Conservation (phyloP, 768 basidiomycete species). For the Hericium coralloides region DNA sequence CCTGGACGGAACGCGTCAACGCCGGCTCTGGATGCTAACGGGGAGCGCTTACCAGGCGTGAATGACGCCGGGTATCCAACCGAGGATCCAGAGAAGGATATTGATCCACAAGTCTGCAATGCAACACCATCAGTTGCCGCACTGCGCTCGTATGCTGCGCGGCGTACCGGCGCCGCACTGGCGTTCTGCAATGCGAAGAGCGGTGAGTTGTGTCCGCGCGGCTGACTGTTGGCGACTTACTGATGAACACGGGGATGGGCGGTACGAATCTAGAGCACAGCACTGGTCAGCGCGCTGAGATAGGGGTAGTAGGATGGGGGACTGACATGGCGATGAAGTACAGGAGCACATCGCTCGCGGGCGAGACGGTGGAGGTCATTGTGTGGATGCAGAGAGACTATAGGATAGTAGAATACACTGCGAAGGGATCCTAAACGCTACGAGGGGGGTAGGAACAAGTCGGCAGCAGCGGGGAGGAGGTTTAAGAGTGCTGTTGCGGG, state of each 20-base stretch:
- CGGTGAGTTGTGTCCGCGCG: too few relatives aligned
- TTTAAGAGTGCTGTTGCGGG: too few relatives aligned
- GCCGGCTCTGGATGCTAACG: too few relatives aligned
- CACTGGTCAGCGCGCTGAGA: background rate
- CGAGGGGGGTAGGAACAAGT: too few relatives aligned
- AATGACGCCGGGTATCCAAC: conserved; percentile 36
- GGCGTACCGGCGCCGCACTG: conserved; percentile 18
- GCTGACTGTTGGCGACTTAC: conserved; percentile 14
- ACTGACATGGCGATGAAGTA: conserved; percentile 26
- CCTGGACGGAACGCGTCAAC: conserved; percentile 10
- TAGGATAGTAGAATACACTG: too few relatives aligned
- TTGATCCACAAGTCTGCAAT: conserved; percentile 29
- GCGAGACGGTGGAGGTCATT: conserved; percentile 13
- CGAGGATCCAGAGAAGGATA: conserved; percentile 32
- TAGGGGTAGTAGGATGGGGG: background rate
- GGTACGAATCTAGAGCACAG: conserved; percentile 21
- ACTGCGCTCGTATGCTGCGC: background rate
- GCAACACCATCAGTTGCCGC: background rate
- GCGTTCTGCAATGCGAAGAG: too few relatives aligned
- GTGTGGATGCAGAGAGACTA: background rate
- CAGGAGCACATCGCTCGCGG: conserved; percentile 18
- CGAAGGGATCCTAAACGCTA: too few relatives aligned
- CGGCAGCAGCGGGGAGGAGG: too few relatives aligned
- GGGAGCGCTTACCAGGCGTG: conserved; percentile 32
- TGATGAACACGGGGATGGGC: conserved; percentile 23